Percentiles rank a stretch among this genome's conserved stretches.
These are phyloP conservation scores for Stephanocyclus meneghinianus DNA, from an alignment of 352 stramenopile genomes.

Conservation along the genomic window DNA sequence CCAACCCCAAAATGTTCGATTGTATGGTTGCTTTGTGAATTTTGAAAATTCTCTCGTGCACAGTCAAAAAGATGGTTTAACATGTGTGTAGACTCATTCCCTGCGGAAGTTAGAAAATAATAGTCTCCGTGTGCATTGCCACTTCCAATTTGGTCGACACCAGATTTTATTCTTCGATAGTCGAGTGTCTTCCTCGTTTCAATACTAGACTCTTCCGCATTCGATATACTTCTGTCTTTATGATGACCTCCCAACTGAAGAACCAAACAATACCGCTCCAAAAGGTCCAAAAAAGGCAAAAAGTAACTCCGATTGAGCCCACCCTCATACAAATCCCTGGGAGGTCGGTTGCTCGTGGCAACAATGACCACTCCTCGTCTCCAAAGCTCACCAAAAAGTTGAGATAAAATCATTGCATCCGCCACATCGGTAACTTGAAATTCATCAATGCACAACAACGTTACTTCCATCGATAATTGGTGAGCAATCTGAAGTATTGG, in stretches of 20 bases:
- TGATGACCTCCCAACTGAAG: conserved; percentile 47
- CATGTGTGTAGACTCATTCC: conserved; percentile 5
- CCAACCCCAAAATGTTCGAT: too few species aligned
- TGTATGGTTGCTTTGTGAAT: not conserved
- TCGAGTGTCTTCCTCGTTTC: conserved; percentile 11
- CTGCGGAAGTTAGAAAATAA: conserved; percentile 26
- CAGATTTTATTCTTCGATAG: conserved; percentile 46
- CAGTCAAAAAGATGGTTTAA: conserved; percentile 34
- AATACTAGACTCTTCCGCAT: not conserved
- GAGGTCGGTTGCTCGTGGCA: conserved; percentile 93
- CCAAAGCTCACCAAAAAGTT: conserved; percentile 92
- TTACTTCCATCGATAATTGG: conserved; percentile 86
- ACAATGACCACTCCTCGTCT: conserved; percentile 89
- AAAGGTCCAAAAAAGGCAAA: conserved; percentile 92
- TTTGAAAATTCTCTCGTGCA: not conserved
- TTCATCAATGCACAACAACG: conserved; percentile 96
- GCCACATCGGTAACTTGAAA: conserved; percentile 97
- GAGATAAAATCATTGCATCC: conserved; percentile 94
- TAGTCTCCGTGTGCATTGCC: conserved; percentile 28
- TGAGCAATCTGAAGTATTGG: conserved; percentile 83
- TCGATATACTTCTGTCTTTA: conserved; percentile 33
- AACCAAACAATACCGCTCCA: conserved; percentile 88
- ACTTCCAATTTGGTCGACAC: conserved; percentile 12
- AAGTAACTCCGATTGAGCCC: conserved; percentile 96
- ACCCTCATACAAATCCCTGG: conserved; percentile 91